These are phyloP conservation scores for Corymbia calophylla DNA, from an alignment of 441 rosid genomes.

Conservation along the genomic window DNA sequence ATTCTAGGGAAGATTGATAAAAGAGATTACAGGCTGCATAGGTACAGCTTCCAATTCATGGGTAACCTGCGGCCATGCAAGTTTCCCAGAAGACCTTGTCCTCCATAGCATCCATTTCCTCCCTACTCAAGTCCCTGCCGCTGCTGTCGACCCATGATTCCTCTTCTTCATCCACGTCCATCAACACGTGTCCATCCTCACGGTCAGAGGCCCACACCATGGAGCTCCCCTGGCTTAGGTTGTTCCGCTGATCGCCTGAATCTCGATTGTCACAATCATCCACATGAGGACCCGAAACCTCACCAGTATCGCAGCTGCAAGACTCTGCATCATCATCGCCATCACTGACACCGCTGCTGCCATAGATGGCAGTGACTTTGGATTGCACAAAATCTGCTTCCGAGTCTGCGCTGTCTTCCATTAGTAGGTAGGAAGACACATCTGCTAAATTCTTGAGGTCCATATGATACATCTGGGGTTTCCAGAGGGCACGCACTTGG, in stretches of 20 bases:
- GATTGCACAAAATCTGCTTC: constrained; percentile 13
- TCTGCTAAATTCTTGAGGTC: constrained; percentile 1
- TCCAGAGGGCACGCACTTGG: neutral
- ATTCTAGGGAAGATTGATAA: neutral
- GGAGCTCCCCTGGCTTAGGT: neutral
- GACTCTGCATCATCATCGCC: constrained; percentile 36
- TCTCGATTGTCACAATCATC: neutral
- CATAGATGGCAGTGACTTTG: neutral
- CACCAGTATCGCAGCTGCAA: constrained; percentile 23
- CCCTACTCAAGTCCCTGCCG: constrained; percentile 8
- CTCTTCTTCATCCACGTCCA: constrained; percentile 13
- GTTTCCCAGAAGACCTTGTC: constrained; percentile 58
- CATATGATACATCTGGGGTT: neutral
- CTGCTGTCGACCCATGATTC: neutral
- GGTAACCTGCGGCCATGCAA: constrained; percentile 47
- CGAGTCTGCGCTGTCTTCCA: constrained; percentile 46
- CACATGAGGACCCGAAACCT: neutral
- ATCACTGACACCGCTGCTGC: neutral
- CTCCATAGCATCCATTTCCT: constrained; percentile 44
- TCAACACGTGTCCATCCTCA: neutral
- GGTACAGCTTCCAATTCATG: neutral
- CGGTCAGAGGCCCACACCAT: constrained; percentile 1
- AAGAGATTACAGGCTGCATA: neutral
- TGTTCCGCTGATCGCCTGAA: neutral
- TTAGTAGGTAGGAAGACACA: constrained; percentile 33